Percentiles rank a stretch among this genome's conserved stretches.
Conservation (phyloP, 257 asterid species). For the Salvia splendens region DNA sequence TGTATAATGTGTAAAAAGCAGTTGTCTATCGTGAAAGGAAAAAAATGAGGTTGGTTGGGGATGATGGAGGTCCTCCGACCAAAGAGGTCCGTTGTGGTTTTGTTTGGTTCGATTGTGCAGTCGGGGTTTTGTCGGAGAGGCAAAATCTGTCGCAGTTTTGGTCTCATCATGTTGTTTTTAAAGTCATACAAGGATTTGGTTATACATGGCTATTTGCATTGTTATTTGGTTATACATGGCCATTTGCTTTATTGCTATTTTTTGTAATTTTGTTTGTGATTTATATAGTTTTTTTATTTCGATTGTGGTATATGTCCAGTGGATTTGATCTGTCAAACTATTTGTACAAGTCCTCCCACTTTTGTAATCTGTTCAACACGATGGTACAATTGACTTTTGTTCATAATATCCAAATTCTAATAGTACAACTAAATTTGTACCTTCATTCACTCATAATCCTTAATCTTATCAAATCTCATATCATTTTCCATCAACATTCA, state of each 20-base stretch:
- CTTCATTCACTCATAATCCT: not conserved
- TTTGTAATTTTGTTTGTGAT: not conserved
- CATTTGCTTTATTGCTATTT: slow-evolving; percentile 30
- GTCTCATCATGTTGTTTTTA: slow-evolving; percentile 34
- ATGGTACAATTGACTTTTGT: too few relatives aligned
- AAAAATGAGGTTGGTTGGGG: slow-evolving; percentile 22
- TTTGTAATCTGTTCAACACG: too few relatives aligned
- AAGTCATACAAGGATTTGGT: slow-evolving; percentile 22
- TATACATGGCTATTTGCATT: slow-evolving; percentile 29
- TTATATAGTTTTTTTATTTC: too few relatives aligned
- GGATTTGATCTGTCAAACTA: too few relatives aligned
- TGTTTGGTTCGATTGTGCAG: slow-evolving; percentile 30
- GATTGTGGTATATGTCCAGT: too few relatives aligned
- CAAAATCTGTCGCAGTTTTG: slow-evolving; percentile 58
- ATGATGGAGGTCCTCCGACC: slow-evolving; percentile 3
- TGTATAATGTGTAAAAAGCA: slow-evolving; percentile 40
- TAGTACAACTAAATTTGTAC: too few relatives aligned
- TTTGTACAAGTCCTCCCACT: too few relatives aligned
- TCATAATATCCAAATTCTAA: too few relatives aligned
- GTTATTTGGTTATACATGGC: slow-evolving; percentile 20
- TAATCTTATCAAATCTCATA: slow-evolving; percentile 26
- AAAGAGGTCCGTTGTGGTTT: slow-evolving; percentile 32
- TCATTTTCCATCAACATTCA: slow-evolving; percentile 45
- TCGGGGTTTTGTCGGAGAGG: slow-evolving; percentile 38
- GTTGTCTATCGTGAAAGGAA: slow-evolving; percentile 27